These are phyloP conservation scores for Alternaria panax DNA, from an alignment of 2,329 filamentous ascomycete genomes.

Conservation along the genomic window DNA sequence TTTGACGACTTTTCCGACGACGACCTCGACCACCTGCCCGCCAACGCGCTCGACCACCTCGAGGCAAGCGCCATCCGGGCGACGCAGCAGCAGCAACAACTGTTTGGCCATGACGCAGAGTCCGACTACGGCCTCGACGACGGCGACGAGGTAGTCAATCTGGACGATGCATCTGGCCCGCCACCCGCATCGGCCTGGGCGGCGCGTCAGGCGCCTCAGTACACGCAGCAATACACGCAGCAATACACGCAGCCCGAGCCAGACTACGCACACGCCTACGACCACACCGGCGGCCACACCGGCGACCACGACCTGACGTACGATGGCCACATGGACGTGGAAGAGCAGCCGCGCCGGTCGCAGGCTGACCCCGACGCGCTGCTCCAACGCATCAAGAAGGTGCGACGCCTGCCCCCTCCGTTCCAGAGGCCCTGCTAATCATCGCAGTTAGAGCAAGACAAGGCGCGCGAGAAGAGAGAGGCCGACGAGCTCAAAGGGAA, in stretches of 20 bases:
- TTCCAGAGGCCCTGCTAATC: conserved; percentile 24
- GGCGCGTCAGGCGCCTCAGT: conserved; percentile 7
- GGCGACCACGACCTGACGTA: neutral
- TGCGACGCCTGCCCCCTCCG: conserved; percentile 16
- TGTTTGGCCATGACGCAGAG: conserved; percentile 7
- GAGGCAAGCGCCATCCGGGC: conserved; percentile 55
- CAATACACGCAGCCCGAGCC: too few species aligned
- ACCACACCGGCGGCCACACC: conserved; percentile 2
- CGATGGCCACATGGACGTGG: conserved; percentile 27
- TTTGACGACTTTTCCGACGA: conserved; percentile 56
- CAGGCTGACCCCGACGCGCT: conserved; percentile 43
- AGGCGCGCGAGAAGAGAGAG: conserved; percentile 35
- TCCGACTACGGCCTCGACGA: conserved; percentile 54
- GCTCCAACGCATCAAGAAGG: conserved; percentile 54
- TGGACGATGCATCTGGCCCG: conserved; percentile 46
- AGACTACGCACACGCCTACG: neutral
- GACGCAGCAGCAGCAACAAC: conserved; percentile 36
- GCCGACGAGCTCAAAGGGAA: conserved; percentile 42
- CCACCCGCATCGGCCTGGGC: conserved; percentile 1
- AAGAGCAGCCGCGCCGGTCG: conserved; percentile 32
- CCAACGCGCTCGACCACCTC: conserved; percentile 54
- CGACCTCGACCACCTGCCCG: conserved; percentile 56
- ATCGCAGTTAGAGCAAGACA: conserved; percentile 54
- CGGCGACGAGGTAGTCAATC: conserved; percentile 53
- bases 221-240: neutral